Percentiles rank a stretch among this genome's conserved stretches.
Conservation (phyloP, 257 asterid species). For the Coffea canephora region DNA sequence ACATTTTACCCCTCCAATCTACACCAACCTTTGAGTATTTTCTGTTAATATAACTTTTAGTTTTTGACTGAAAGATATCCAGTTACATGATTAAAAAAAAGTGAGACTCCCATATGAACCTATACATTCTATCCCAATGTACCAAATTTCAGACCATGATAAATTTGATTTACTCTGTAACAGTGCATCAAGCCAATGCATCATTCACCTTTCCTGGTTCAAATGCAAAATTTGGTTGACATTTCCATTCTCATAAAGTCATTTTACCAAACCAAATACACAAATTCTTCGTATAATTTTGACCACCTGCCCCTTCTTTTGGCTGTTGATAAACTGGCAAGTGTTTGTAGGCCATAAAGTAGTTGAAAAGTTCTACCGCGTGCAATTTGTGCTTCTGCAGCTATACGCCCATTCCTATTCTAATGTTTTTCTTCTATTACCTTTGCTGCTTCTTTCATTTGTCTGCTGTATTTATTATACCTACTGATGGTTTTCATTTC, state of each 20-base stretch:
- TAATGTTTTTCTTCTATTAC: background rate
- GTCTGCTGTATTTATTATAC: background rate
- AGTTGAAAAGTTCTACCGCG: background rate
- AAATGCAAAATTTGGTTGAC: background rate
- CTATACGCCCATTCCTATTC: background rate
- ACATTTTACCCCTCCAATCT: too few relatives aligned
- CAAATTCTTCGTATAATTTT: background rate
- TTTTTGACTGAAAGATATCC: background rate
- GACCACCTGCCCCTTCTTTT: background rate
- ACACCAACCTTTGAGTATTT: too few relatives aligned
- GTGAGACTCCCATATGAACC: background rate
- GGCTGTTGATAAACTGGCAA: background rate
- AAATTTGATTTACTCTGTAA: background rate
- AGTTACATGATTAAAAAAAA: too few relatives aligned
- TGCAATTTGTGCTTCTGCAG: background rate
- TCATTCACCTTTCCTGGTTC: background rate
- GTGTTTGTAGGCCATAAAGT: background rate
- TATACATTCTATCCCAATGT: too few relatives aligned
- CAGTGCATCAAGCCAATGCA: background rate
- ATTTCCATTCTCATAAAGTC: background rate
- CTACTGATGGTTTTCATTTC: background rate
- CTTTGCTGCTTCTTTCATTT: background rate
- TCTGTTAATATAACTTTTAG: background rate
- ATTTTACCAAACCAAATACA: background rate
- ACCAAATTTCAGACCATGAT: background rate